These are phyloP conservation scores for Boletus reticulatus DNA, from an alignment of 768 basidiomycete species.

Conservation along the genomic window DNA sequence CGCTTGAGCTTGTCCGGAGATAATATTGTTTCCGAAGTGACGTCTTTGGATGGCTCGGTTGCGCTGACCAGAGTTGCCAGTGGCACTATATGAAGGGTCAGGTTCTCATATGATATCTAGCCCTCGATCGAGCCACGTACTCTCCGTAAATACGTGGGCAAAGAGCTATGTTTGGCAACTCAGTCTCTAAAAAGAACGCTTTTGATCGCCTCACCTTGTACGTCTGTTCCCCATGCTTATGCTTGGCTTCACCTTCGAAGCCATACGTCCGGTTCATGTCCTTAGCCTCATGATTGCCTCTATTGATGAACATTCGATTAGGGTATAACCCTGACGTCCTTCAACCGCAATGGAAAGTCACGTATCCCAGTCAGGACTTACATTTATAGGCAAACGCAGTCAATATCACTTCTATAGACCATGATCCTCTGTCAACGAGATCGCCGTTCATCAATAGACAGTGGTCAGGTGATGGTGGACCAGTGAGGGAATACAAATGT, in stretches of 20 bases:
- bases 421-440: slow-evolving; percentile 95
- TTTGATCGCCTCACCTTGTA: slow-evolving; percentile 62
- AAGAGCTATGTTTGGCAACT: slow-evolving; percentile 58
- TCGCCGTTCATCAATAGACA: slow-evolving; percentile 91
- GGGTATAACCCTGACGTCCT: slow-evolving; percentile 81
- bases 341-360: slow-evolving; percentile 9
- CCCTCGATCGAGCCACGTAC: slow-evolving; percentile 42
- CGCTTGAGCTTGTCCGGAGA: slow-evolving; percentile 81
- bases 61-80: slow-evolving; percentile 83
- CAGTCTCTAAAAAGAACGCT: neutral
- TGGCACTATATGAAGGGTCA: slow-evolving; percentile 59
- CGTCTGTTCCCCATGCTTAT: slow-evolving; percentile 94
- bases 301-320: slow-evolving; percentile 85
- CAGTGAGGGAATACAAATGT: slow-evolving; percentile 83
- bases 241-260: slow-evolving; percentile 94
- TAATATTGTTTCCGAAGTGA: slow-evolving; percentile 57
- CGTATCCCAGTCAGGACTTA: slow-evolving; percentile 33
- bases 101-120: neutral
- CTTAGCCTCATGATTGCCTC: slow-evolving; percentile 95
- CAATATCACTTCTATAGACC: slow-evolving; percentile 91
- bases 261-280: slow-evolving; percentile 97
- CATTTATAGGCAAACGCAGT: slow-evolving; percentile 96
- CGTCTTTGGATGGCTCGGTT: slow-evolving; percentile 50
- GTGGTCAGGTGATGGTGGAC: slow-evolving; percentile 81
- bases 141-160: slow-evolving; percentile 86